These are phyloP conservation scores for Capsella rubella DNA, from an alignment of 441 rosid genomes.

Conservation along the genomic window DNA sequence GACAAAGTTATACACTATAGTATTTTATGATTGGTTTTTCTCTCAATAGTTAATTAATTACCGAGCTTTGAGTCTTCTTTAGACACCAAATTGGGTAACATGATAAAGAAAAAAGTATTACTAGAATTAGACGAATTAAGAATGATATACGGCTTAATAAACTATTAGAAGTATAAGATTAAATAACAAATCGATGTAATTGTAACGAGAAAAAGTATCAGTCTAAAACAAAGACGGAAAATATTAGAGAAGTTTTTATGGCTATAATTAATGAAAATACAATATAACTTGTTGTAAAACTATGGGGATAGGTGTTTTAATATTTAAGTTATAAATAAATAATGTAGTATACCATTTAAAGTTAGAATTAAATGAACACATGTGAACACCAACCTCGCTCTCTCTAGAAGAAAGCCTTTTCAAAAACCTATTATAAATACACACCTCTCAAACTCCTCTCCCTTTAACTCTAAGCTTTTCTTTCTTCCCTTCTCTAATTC, in stretches of 20 bases:
- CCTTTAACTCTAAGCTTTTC: constrained; percentile 47
- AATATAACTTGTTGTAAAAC: background rate
- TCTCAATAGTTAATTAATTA: too few relatives aligned
- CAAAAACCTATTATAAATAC: constrained; percentile 62
- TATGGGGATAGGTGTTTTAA: background rate
- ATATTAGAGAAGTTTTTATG: background rate
- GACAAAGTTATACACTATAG: too few relatives aligned
- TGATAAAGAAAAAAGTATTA: too few relatives aligned
- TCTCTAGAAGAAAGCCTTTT: constrained; percentile 25
- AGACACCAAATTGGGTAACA: too few relatives aligned
- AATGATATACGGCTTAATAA: too few relatives aligned
- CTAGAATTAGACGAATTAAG: too few relatives aligned
- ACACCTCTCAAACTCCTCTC: constrained; percentile 38
- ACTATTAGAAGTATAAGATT: background rate
- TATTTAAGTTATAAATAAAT: background rate
- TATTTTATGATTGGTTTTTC: too few relatives aligned
- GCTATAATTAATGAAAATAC: background rate
- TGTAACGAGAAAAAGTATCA: background rate
- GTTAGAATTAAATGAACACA: constrained; percentile 47
- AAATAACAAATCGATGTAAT: background rate
- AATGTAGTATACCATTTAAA: background rate
- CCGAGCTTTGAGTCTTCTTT: too few relatives aligned
- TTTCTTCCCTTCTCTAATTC: background rate
- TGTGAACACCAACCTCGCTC: constrained; percentile 55
- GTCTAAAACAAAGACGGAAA: background rate